A percentile compares a stretch with the other conserved stretches of the same genome.
phyloP scores from a whole-genome alignment of 345 rosid genomes.

The Psidium guajava region DNA sequence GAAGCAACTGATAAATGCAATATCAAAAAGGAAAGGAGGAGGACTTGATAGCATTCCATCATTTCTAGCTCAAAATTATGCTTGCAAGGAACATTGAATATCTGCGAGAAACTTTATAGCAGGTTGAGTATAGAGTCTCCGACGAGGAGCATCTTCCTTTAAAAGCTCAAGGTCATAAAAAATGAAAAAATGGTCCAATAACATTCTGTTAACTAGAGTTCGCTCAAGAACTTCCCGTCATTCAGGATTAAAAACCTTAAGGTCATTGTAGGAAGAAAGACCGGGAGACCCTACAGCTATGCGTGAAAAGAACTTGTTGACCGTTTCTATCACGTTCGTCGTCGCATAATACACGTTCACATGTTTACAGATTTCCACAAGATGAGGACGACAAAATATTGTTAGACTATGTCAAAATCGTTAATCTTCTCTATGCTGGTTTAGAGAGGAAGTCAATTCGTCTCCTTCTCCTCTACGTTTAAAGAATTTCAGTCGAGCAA shows the following conservation, averaged over 20 bases:
- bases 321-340: background rate
- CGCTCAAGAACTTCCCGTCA: background rate
- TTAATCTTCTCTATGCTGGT: background rate
- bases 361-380: background rate
- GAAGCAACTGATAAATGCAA: background rate
- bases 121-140: background rate
- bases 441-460: background rate
- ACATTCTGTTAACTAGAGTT: background rate
- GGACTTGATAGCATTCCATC: background rate
- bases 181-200: background rate
- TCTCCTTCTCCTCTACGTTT: background rate
- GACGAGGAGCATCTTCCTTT: background rate
- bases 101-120: background rate
- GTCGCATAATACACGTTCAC: background rate
- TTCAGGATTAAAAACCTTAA: background rate
- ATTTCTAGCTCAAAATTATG: background rate
- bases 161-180: background rate
- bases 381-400: background rate
- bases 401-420: background rate
- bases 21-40: background rate
- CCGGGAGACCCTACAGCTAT: background rate
- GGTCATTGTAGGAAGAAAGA: background rate
- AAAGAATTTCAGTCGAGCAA: background rate
- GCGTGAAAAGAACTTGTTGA: background rate
- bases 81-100: background rate